Evolutionary conservation across 2,329 filamentous ascomycete species (phyloP).

Genomic region (Lecanicillium sp.): DNA sequence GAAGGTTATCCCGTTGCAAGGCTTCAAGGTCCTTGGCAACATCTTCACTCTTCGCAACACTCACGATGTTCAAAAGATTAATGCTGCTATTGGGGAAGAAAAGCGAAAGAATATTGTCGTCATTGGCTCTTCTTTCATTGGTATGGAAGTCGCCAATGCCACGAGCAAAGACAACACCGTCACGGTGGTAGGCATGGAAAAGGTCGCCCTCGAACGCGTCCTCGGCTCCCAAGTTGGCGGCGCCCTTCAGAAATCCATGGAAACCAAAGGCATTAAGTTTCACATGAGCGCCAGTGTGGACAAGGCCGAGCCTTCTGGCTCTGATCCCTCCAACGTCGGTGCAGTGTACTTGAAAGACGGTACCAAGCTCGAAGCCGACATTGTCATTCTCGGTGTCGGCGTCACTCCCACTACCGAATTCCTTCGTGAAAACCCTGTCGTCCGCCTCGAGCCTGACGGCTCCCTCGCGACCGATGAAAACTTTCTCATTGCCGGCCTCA

Average conservation of each 20-base stretch:
- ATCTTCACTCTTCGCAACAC: constrained; percentile 77
- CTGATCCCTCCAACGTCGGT: constrained; percentile 65
- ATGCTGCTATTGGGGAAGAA: constrained; percentile 68
- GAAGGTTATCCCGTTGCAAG: constrained; percentile 65
- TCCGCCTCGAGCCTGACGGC: constrained; percentile 75
- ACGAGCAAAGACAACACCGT: constrained; percentile 73
- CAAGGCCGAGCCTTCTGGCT: constrained; percentile 64
- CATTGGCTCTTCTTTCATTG: constrained; percentile 91
- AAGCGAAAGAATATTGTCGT: constrained; percentile 88
- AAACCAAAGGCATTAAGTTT: constrained; percentile 86
- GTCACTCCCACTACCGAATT: constrained; percentile 81
- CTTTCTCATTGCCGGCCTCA: constrained; percentile 66
- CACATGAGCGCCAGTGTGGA: constrained; percentile 73
- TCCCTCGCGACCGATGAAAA: constrained; percentile 73
- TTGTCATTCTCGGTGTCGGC: constrained; percentile 87
- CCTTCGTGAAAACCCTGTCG: constrained; percentile 60
- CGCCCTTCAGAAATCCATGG: constrained; percentile 69
- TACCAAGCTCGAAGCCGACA: constrained; percentile 72
- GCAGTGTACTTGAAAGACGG: constrained; percentile 79
- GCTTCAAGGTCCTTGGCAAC: constrained; percentile 79
- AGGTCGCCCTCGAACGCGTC: constrained; percentile 73
- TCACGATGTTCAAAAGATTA: constrained; percentile 64
- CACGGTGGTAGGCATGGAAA: constrained; percentile 82
- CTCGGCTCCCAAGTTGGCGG: constrained; percentile 75
- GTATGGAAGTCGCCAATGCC: constrained; percentile 92